Base-by-base conservation (phyloP, 139 green algal species). In the Chlamydomonas asymmetrica region DNA sequence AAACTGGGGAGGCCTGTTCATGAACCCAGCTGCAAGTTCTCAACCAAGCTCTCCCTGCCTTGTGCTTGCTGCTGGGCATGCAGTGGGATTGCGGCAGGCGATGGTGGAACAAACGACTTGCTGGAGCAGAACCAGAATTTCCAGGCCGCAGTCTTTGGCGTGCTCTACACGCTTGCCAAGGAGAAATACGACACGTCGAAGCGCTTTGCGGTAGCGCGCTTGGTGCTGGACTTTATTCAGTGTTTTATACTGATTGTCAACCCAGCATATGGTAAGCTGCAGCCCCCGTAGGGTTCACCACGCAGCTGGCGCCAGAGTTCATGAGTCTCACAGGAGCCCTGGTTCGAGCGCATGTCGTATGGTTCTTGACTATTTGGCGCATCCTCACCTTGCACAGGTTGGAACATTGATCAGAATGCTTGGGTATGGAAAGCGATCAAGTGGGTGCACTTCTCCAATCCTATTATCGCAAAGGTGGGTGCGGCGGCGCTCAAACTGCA, bases 201-300 rank as follows among this genome's bases (percentile, higher is more conserved):
- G 40, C 54, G 59, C 3, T 82, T 82, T 29, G 69, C 67, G 16
- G 39, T 82, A 0, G 69, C 69, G 0, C 63, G 66, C 34, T 23
- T 78, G 6, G 54, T 82, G n/a, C 69, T 82, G 22, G 76, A 82
- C 41, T 82, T 72, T 38, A 34, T 82, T 5, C 76, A 82, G 76
- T 73, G 72, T 39, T 75, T 82, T 23, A 71, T 82, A 7, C 63
- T 82, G 8, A 72, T 82, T 52, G 68, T 77, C 25, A 71, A 73
- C 49, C 76, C 76, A 1, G 22, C 69, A 22, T 82, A 73, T 35
- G 76, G 76, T 70, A 27, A 16, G 76, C 25, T n/a, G n/a, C n/a
- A n/a, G n/a, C n/a, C n/a, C n/a, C n/a, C n/a, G n/a, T n/a, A n/a
- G n/a, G n/a, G n/a, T n/a, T n/a, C n/a, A n/a, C n/a, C n/a, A n/a